Evolutionary conservation across 2,329 filamentous ascomycete genomes (phyloP), one percentile per base, ranked within the genome.

Genomic region (Cordyceps farinosa): DNA sequence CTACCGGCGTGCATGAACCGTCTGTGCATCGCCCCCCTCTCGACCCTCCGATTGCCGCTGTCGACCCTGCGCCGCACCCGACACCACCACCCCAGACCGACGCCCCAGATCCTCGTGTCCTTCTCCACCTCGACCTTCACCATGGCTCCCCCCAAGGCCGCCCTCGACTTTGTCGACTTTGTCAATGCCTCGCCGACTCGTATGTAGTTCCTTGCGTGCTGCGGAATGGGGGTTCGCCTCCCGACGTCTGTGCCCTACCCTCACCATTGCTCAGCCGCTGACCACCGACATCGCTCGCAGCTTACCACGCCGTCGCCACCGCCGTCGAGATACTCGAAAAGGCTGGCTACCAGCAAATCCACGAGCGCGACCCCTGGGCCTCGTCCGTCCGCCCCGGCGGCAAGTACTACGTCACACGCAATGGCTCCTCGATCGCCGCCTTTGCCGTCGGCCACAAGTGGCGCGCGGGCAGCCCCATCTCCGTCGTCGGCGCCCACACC

Each of bases 391-490:
- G 87, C 63, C 91, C 92, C 29, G 93, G 94, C 66, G 93, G 94
- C 67, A 97, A 96, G 78, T 98, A 98, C 82, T 97, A 93, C 79
- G 86, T 97, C 71, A 98, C 94, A 54, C 90, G 94, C 68, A 98
- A 98, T 79, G 89, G 86, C 64, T 96, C 92, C 32, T 96, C 94
- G 55, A 90, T 98, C 67, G 87, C 97, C 64, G 93, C 93, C 67
- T 98, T 98, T 77, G 90, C 91, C 66, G 89, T 98, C 71, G 94
- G 94, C 72, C 86, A 87, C 71, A 89, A 90, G 80, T 99, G 94
- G 94, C 89, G 89, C 73, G 87, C 94, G 2, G 94, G 94, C 51
- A 96, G 96, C 75, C 89, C 93, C 9, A 88, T 97, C 67, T 84
- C 91, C 74, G 97, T 98, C 86, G 87, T 99, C 66, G 95, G 94